Conservation (phyloP, 345 rosid genomes). For the Euphorbia peplus region DNA sequence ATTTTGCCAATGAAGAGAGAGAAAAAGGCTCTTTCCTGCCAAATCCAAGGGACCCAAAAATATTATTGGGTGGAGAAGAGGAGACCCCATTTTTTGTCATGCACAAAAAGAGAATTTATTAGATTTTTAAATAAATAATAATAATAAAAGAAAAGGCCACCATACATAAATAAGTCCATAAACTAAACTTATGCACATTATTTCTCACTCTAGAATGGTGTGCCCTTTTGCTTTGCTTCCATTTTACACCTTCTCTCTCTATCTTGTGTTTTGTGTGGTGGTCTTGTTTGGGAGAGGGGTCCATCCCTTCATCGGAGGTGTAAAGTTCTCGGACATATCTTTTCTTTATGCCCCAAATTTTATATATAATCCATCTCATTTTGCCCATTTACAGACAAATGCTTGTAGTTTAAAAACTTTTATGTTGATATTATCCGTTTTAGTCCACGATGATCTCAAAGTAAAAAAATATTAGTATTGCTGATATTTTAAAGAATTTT, state of each 20-base stretch:
- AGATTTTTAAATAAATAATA: neutral
- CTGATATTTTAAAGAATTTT: no score
- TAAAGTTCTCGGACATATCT: no score
- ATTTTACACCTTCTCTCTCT: constrained; percentile 41
- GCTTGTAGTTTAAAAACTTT: no score
- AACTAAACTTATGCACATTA: no score
- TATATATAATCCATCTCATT: no score
- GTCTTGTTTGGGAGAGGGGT: constrained; percentile 13
- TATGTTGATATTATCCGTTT: no score
- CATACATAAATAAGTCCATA: no score
- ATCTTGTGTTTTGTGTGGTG: constrained; percentile 9
- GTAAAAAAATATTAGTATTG: no score
- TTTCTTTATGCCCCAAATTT: no score
- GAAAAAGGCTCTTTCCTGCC: neutral
- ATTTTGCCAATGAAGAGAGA: constrained; percentile 21
- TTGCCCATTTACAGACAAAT: no score
- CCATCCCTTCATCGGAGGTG: constrained; percentile 30
- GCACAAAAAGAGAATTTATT: constrained; percentile 37
- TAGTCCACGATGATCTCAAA: no score
- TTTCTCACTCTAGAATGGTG: constrained; percentile 38
- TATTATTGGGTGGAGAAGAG: constrained; percentile 11
- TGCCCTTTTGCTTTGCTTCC: constrained; percentile 52
- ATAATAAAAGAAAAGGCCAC: constrained; percentile 32
- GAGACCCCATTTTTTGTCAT: constrained; percentile 43
- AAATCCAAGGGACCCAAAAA: no score